phyloP scores from a whole-genome alignment of 164 flowering plant species.

The Macadamia integrifolia region DNA sequence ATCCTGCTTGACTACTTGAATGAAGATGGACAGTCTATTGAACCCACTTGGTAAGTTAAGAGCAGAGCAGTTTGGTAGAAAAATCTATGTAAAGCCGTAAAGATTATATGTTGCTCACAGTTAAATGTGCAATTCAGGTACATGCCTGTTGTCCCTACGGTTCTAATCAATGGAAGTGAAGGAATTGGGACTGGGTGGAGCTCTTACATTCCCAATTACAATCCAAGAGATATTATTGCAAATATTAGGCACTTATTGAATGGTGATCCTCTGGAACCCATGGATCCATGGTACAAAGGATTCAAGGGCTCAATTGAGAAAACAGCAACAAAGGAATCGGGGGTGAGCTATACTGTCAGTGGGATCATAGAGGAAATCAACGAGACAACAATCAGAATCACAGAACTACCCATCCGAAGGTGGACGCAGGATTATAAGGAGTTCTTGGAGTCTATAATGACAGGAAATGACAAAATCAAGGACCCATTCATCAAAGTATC shows the following conservation, averaged over 20 bases:
- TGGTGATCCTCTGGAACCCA: constrained; percentile 67
- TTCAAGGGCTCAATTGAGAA: constrained; percentile 78
- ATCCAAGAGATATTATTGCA: constrained; percentile 72
- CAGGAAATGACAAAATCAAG: constrained; percentile 54
- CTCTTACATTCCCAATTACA: constrained; percentile 78
- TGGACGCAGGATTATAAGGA: constrained; percentile 91
- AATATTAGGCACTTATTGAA: constrained; percentile 65
- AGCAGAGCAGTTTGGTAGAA: too few relatives aligned
- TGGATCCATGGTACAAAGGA: constrained; percentile 97
- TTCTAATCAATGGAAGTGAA: constrained; percentile 94
- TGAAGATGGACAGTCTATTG: constrained; percentile 84
- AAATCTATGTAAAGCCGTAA: neutral
- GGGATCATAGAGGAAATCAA: constrained; percentile 70
- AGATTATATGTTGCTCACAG: too few relatives aligned
- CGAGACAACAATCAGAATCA: constrained; percentile 63
- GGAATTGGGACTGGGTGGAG: constrained; percentile 99
- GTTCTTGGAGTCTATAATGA: constrained; percentile 51
- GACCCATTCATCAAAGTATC: constrained; percentile 75
- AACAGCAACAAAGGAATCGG: constrained; percentile 56
- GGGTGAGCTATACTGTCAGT: constrained; percentile 50
- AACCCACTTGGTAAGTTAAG: constrained; percentile 69
- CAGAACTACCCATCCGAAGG: constrained; percentile 77
- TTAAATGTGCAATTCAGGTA: constrained; percentile 44
- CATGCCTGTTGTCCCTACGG: constrained; percentile 71
- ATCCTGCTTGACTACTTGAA: constrained; percentile 68